Evolutionary conservation across 768 basidiomycete species (phyloP).

Genomic region (Mycena albidolilacea): DNA sequence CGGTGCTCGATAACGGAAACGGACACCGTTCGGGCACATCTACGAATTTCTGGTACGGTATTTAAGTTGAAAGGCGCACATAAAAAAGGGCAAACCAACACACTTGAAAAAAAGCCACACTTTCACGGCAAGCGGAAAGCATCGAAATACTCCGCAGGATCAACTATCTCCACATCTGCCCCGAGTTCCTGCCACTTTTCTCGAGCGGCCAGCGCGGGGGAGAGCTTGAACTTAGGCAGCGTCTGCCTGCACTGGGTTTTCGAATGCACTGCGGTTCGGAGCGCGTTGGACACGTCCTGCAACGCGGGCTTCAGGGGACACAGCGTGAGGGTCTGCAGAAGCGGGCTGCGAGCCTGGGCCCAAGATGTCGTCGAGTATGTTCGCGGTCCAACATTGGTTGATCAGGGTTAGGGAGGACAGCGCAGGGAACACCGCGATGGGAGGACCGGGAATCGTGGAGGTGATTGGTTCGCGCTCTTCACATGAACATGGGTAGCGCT

Average conservation of each 20-base stretch:
- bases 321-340: not conserved
- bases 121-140: too few species aligned
- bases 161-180: not conserved
- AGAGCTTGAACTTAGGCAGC: not conserved
- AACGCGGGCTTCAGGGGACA: not conserved
- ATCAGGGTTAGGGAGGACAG: conserved; percentile 14
- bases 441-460: not conserved
- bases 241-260: not conserved
- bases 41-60: too few species aligned
- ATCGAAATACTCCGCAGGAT: not conserved
- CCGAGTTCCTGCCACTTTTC: not conserved
- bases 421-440: not conserved
- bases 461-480: too few species aligned
- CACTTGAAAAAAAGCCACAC: too few species aligned
- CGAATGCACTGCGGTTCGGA: not conserved
- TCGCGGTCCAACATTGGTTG: conserved; percentile 6
- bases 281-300: not conserved
- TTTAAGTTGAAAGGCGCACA: too few species aligned
- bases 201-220: not conserved
- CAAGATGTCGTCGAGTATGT: not conserved
- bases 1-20: too few species aligned
- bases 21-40: too few species aligned
- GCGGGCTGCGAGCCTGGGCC: not conserved
- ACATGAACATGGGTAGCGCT: not conserved
- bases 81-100: too few species aligned